These are phyloP conservation scores for Kwoniella sp. DNA, from an alignment of 768 basidiomycete species.

Conservation along the genomic window DNA sequence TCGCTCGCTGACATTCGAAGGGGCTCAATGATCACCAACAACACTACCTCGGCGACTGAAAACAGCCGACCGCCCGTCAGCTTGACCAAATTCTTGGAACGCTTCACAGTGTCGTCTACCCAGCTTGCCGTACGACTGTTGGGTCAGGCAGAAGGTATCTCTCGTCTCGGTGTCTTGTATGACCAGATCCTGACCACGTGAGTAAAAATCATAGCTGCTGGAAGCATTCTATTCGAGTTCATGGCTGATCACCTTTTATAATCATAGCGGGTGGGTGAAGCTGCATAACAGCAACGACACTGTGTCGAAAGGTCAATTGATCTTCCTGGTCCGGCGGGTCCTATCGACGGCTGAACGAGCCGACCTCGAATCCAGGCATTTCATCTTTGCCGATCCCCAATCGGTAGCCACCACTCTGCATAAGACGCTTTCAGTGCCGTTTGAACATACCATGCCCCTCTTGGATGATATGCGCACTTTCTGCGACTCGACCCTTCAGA, in stretches of 20 bases:
- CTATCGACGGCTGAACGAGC: constrained; percentile 41
- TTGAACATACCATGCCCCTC: constrained; percentile 48
- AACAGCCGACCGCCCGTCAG: constrained; percentile 30
- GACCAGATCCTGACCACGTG: constrained; percentile 57
- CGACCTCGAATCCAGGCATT: constrained; percentile 50
- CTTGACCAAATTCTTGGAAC: constrained; percentile 52
- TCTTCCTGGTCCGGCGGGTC: constrained; percentile 54
- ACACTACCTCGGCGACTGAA: constrained; percentile 22
- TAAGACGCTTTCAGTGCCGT: constrained; percentile 50
- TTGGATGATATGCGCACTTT: constrained; percentile 48
- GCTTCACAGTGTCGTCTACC: constrained; percentile 45
- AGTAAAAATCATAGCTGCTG: constrained; percentile 21
- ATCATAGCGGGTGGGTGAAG: constrained; percentile 47
- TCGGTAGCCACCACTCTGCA: constrained; percentile 51
- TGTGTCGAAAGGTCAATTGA: constrained; percentile 56
- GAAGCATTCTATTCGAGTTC: neutral
- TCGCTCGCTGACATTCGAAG: constrained; percentile 37
- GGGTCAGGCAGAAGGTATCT: constrained; percentile 44
- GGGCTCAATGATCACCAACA: constrained; percentile 33
- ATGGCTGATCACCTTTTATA: constrained; percentile 8
- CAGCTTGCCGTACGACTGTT: constrained; percentile 47
- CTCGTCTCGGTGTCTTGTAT: constrained; percentile 54
- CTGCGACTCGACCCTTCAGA: constrained; percentile 42
- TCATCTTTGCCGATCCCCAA: constrained; percentile 53
- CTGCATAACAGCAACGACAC: constrained; percentile 44